Base-by-base conservation (phyloP, 1,284 basidiomycete genomes). In the Ceratobasidium sp. region DNA sequence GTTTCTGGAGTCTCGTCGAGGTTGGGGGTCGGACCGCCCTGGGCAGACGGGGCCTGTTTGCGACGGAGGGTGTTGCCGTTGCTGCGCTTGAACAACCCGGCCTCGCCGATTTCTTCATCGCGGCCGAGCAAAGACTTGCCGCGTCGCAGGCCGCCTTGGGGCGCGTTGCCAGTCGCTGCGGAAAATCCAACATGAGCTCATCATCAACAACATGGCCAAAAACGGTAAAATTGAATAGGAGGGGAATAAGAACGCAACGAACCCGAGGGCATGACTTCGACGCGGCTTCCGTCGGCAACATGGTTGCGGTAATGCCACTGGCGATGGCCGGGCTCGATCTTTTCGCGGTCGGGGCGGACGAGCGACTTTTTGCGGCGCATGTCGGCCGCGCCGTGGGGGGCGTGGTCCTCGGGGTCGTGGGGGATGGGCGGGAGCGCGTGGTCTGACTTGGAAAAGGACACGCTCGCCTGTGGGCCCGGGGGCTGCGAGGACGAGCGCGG, bases 281-380 rank as follows among this genome's bases (percentile, higher is more conserved):
- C 87, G 69, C 87, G 84, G 50, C 87, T 86, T 44, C 84, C 84
- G 17, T 90, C 89, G 80, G 93, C 93, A 17, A 95, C 95, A 85
- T 95, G 96, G 80, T 90, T 93, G 73, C 96, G 92, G 86, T 99
- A 99, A 86, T 99, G 94, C 92, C 94, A 99, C 81, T 97, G 92
- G 59, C 96, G 90, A 87, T 99, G 96, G 66, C 92, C 92, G 10
- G 97, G 96, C 83, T 98, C 97, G 82, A 99, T 96, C 87, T 97
- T 95, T 87, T 98, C 97, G 80, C 97, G 89, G 85, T 99, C 97
- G 9, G 98, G 97, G 77, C 91, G 89, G 75, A 99, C 95, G 65
- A 99, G 90, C 83, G 93, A 96, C 90, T 97, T 97, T 89, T 98
- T 99, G 83, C 97, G 87, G 77, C 87, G 86, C 62, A 94, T 85